Evolutionary conservation across 2,329 filamentous ascomycete species (phyloP), one percentile per base, ranked within the genome.

Genomic region (Cladosporium velox): DNA sequence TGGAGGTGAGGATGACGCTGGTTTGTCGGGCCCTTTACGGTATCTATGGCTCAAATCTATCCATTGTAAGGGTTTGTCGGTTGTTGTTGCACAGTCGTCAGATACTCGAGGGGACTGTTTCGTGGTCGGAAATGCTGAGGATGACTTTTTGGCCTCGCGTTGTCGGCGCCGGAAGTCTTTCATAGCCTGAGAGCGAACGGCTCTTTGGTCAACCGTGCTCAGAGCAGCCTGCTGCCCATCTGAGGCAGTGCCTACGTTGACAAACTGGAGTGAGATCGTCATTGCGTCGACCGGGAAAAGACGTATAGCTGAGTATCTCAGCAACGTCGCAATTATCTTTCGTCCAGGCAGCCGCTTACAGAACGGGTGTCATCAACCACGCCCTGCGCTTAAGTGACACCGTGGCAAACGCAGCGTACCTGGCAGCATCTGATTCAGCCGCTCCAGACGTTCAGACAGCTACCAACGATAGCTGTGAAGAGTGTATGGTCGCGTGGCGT

Each of bases 171-270:
- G 52, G n/a, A 55, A 55, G 15, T 55, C 52, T 18, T 55, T 55
- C 52, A 55, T 55, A 12, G 52, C 52, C 28, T 55, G 52, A 12
- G 52, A 55, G 52, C 52, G 52, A 55, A 55, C n/a, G 52, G 52
- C 52, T 55, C 52, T 30, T 10, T 55, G 52, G 52, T 55, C 52
- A 3, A 34, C 30, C 18, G 52, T 32, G 15, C 52, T 55, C 18
- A 55, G 11, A 32, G 52, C 28, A 12, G 28, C 30, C 18, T 30
- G 52, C 18, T 55, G 52, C 18, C 52, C 52, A 55, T 34, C 52
- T 3, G 52, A n/a, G 32, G 52, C 52, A 21, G 52, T 32, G 28
- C 52, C 32, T 28, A 55, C 52, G 12, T 55, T 15, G 28, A 55
- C 52, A 32, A 55, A 55, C 15, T 55, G 52, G 3, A 55, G 28